These are phyloP conservation scores for Corylus avellana DNA, from an alignment of 306 rosid species.

Conservation along the genomic window DNA sequence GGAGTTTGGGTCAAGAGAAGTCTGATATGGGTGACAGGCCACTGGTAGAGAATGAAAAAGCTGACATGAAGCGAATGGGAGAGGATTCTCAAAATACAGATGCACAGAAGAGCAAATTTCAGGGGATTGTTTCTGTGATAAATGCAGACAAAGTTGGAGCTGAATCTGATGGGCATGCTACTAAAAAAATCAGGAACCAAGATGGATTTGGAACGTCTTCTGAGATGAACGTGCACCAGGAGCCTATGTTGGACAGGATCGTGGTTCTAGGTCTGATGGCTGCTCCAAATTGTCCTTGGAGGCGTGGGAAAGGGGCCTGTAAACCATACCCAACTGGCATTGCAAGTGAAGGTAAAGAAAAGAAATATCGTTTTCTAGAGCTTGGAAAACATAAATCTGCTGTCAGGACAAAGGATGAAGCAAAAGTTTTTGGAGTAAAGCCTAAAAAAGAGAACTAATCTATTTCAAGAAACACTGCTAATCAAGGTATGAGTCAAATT, in stretches of 20 bases:
- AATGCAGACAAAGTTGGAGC: background rate
- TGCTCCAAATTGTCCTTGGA: constrained; percentile 62
- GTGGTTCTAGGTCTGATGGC: constrained; percentile 65
- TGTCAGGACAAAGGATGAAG: constrained; percentile 40
- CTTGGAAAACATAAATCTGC: constrained; percentile 36
- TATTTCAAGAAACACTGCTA: constrained; percentile 17
- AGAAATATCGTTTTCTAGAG: constrained; percentile 32
- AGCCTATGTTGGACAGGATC: constrained; percentile 36
- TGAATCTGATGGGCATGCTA: too few species aligned
- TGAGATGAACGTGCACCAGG: constrained; percentile 11
- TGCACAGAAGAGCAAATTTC: constrained; percentile 26
- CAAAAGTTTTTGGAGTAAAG: constrained; percentile 27
- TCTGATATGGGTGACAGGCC: constrained; percentile 30
- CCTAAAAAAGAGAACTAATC: constrained; percentile 34
- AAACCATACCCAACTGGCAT: constrained; percentile 31
- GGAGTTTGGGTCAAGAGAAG: constrained; percentile 26
- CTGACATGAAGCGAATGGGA: constrained; percentile 29
- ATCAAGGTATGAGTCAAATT: constrained; percentile 42
- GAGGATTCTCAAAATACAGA: constrained; percentile 36
- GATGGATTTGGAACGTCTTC: too few species aligned
- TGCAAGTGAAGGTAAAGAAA: constrained; percentile 42
- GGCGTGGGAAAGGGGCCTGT: constrained; percentile 35
- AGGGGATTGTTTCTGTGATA: constrained; percentile 3
- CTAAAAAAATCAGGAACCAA: too few species aligned
- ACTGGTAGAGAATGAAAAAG: constrained; percentile 13